Evolutionary conservation across 2,329 filamentous ascomycete genomes (phyloP).

Genomic region (Aspergillus nomiae): DNA sequence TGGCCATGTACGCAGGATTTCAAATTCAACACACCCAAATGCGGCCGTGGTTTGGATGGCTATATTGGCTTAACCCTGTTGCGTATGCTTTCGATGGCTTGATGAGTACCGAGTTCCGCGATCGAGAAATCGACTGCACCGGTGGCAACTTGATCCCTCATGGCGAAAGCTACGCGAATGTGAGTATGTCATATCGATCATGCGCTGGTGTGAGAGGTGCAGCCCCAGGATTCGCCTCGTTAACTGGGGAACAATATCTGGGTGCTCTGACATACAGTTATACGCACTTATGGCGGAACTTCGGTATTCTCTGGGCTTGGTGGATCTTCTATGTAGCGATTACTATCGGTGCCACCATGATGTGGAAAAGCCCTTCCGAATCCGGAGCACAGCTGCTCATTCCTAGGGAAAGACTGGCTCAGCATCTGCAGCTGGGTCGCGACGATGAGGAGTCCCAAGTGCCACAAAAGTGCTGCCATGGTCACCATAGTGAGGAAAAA

Average conservation of each 20-base stretch:
- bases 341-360: constrained; percentile 58
- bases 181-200: constrained; percentile 30
- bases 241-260: constrained; percentile 61
- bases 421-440: not conserved
- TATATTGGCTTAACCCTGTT: constrained; percentile 35
- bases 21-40: constrained; percentile 46
- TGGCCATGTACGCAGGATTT: constrained; percentile 41
- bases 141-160: constrained; percentile 31
- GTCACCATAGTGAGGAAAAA: not conserved
- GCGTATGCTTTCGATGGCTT: constrained; percentile 35
- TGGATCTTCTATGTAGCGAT: constrained; percentile 61
- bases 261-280: constrained; percentile 54
- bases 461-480: not conserved
- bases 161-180: constrained; percentile 28
- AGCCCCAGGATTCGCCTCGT: constrained; percentile 45
- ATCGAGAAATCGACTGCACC: constrained; percentile 29
- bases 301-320: constrained; percentile 62
- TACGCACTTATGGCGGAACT: constrained; percentile 58
- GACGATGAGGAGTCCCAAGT: constrained; percentile 3
- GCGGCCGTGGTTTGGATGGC: constrained; percentile 53
- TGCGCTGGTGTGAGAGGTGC: constrained; percentile 62
- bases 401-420: constrained; percentile 52
- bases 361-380: constrained; percentile 52
- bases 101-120: constrained; percentile 35
- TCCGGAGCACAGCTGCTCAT: constrained; percentile 58